A percentile compares a stretch with the other conserved stretches of the same genome.
Conservation (phyloP, 2,329 filamentous ascomycete genomes). For the Aspergillus uvarum region DNA sequence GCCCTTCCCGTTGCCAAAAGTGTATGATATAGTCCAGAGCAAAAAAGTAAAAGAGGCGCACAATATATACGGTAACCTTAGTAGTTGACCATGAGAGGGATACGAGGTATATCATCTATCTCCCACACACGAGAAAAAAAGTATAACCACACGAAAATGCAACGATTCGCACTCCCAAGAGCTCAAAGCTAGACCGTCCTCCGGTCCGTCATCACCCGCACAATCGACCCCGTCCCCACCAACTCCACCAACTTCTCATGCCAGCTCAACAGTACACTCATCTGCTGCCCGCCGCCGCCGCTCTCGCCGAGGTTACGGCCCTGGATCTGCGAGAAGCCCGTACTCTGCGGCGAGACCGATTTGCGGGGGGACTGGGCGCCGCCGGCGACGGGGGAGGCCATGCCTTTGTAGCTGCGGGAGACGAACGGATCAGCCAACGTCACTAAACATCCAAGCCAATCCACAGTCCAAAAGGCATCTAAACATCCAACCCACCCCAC, state of each 20-base stretch:
- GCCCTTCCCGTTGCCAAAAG: too few species aligned
- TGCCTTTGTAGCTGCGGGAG: constrained; percentile 78
- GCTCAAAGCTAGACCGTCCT: constrained; percentile 71
- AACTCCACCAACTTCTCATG: constrained; percentile 98
- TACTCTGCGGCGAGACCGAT: constrained; percentile 69
- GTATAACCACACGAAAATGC: too few species aligned
- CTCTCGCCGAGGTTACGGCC: constrained; percentile 58
- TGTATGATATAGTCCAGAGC: constrained; percentile 15
- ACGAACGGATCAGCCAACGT: constrained; percentile 27
- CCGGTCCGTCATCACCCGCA: constrained; percentile 93
- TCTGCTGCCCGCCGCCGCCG: constrained; percentile 75
- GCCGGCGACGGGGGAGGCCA: constrained; percentile 53
- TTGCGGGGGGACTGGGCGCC: constrained; percentile 49
- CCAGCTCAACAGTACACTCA: constrained; percentile 98
- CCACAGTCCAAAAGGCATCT: too few species aligned
- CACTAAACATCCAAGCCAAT: too few species aligned
- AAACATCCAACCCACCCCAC: too few species aligned
- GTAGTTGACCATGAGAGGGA: background rate
- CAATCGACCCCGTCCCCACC: constrained; percentile 87
- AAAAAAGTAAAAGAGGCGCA: constrained; percentile 14
- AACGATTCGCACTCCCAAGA: too few species aligned
- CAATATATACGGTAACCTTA: constrained; percentile 6
- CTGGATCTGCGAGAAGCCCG: constrained; percentile 82
- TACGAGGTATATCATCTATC: background rate
- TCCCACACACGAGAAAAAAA: background rate